Evolutionary conservation across 805 yeast species (phyloP), one percentile per base, ranked within the genome.

Genomic region (Maudiozyma saulgeensis): DNA sequence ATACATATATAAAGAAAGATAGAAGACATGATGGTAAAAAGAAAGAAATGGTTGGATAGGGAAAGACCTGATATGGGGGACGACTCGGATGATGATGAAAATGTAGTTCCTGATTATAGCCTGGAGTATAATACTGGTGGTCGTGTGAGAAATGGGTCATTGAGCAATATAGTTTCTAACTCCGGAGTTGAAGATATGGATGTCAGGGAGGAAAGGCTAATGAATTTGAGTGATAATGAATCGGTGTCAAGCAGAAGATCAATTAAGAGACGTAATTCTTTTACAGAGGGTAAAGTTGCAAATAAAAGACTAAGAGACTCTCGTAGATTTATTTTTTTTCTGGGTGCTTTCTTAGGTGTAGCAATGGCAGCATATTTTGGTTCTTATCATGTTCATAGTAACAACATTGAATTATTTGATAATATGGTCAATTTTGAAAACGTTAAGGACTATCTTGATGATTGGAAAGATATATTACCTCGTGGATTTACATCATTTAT

Each of bases 391-490:
- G 59, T 58, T 12, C 61, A 57, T 44, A 56, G 49, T 26, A 52
- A 59, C 19, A 62, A 62, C 41, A 54, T 49, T 18, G 66, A 58
- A 21, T 38, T 63, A 73, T 58, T 69, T 74, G 59, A 84, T 74
- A 61, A 72, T 68, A 39, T 75, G 68, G 55, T 68, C 71, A 51
- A 76, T 70, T 73, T 83, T 51, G 90, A 86, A 50, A 65, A 78
- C 9, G 63, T 84, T 21, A 72, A 74, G 50, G 82, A 72, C 19
- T 75, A 77, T 52, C 68, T 84, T 48, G 85, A 80, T 34, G 91
- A 84, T 50, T 82, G 91, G 88, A 79, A 77, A 50, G 87, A 80
- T 23, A 71, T 75, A 21, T 68, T 90, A n/a, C 96, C 97, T 2
- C 68, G 72, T 0, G 73, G 82, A 1, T 60, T 90, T 15, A 76